A percentile compares a stretch with the other conserved stretches of the same genome.
phyloP scores from a whole-genome alignment of 2,329 filamentous ascomycete genomes.

The Tolypocladium ovalisporum region DNA sequence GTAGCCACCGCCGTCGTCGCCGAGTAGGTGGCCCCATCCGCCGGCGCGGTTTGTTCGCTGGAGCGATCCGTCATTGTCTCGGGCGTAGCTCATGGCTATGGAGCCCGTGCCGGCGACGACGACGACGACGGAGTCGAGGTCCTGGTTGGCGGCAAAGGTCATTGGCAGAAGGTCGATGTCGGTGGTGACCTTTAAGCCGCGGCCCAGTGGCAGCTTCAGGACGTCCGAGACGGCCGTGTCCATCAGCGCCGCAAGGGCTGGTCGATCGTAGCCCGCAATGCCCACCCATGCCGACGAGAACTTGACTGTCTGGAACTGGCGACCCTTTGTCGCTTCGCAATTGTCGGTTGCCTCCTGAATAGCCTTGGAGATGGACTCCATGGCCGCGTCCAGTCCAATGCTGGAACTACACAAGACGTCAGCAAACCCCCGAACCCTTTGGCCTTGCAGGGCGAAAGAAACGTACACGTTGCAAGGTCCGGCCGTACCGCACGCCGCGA shows the following conservation, averaged over 20 bases:
- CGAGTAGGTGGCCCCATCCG: constrained; percentile 31
- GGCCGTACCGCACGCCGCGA: constrained; percentile 16
- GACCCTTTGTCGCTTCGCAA: constrained; percentile 2
- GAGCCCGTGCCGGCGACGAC: constrained; percentile 32
- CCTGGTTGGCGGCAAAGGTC: constrained; percentile 6
- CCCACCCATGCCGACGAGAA: constrained; percentile 26
- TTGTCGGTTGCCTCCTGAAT: constrained; percentile 11
- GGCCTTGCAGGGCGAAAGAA: background rate
- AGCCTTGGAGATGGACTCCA: constrained; percentile 13
- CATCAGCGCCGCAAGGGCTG: constrained; percentile 15
- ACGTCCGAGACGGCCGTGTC: constrained; percentile 14
- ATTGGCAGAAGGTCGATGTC: constrained; percentile 28
- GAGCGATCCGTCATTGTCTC: constrained; percentile 7
- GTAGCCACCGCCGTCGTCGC: constrained; percentile 31
- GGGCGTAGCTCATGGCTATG: constrained; percentile 26
- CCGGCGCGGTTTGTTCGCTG: constrained; percentile 22
- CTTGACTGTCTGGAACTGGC: constrained; percentile 1
- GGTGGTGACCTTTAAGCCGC: constrained; percentile 19
- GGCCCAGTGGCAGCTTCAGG: constrained; percentile 13
- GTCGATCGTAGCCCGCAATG: constrained; percentile 27
- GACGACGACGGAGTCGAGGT: constrained; percentile 16
- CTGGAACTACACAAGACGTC: constrained; percentile 8
- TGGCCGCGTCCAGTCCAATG: constrained; percentile 15
- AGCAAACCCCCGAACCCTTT: background rate
- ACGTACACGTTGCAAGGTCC: constrained; percentile 24